A percentile compares a stretch with the other conserved stretches of the same genome.
Conservation (phyloP, 129 eudicot genomes). For the Scalesia atractyloides region DNA sequence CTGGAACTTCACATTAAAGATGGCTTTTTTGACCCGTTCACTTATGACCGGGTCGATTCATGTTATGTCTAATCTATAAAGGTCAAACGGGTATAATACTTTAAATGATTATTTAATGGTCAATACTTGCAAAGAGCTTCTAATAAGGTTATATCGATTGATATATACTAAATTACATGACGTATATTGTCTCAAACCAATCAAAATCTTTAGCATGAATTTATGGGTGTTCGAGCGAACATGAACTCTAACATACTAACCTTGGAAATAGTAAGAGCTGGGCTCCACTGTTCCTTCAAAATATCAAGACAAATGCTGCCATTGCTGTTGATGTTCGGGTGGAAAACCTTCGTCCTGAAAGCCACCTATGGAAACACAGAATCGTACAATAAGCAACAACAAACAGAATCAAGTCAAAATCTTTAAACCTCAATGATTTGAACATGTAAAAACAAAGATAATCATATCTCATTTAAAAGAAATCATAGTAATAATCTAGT, state of each 20-base stretch:
- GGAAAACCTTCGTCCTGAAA: conserved; percentile 81
- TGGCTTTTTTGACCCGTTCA: background rate
- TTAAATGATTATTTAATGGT: background rate
- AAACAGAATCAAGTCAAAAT: background rate
- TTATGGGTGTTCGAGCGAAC: background rate
- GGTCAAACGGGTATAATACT: background rate
- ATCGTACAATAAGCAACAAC: background rate
- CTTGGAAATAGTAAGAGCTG: conserved; percentile 77
- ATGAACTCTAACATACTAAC: conserved; percentile 24
- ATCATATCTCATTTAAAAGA: background rate
- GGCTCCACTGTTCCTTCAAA: conserved; percentile 92
- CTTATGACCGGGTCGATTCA: background rate
- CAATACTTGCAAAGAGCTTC: background rate
- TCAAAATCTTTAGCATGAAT: conserved; percentile 3
- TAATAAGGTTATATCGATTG: background rate
- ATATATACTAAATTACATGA: background rate
- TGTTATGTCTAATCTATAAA: background rate
- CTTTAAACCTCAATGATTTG: background rate
- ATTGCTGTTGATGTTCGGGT: conserved; percentile 80
- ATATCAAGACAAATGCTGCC: conserved; percentile 91
- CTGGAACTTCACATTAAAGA: background rate
- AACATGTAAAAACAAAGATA: background rate
- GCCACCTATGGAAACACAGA: conserved; percentile 55
- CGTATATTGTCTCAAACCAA: background rate
- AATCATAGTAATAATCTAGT: no score